A percentile compares a stretch with the other conserved stretches of the same genome.
Evolutionary conservation across 495 filamentous ascomycete species (phyloP).

Genomic region (Parathielavia appendiculata): DNA sequence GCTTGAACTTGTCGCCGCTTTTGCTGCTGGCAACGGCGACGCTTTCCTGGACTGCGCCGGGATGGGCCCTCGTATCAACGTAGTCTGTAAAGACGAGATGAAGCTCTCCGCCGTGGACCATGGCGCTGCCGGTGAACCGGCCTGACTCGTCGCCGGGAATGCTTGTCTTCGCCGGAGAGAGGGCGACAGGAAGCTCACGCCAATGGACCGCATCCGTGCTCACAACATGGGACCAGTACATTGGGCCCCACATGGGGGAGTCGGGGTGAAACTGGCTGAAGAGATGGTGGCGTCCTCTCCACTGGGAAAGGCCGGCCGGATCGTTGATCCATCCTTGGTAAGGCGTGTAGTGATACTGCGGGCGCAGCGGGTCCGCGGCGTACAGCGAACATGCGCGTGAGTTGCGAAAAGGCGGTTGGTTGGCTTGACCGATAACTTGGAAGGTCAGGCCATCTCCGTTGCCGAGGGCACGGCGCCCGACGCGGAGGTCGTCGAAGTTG

Average conservation of each 20-base stretch:
- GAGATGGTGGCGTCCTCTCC: conserved; percentile 6
- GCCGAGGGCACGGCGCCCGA: not conserved
- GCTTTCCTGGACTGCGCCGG: conserved; percentile 1
- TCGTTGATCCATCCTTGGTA: conserved; percentile 13
- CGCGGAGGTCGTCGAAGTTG: conserved; percentile 10
- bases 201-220: conserved; percentile 7
- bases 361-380: conserved; percentile 6
- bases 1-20: not conserved
- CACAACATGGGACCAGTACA: conserved; percentile 6
- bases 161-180: not conserved
- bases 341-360: conserved; percentile 9
- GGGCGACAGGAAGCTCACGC: conserved; percentile 5
- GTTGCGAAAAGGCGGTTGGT: not conserved
- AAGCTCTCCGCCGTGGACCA: not conserved
- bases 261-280: conserved; percentile 7
- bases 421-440: conserved; percentile 5
- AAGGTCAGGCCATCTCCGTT: conserved; percentile 6
- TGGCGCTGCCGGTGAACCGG: conserved; percentile 4
- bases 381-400: not conserved
- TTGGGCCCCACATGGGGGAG: not conserved
- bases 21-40: conserved; percentile 3
- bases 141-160: not conserved
- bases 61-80: not conserved
- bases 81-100: conserved; percentile 7
- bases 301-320: conserved; percentile 3